Evolutionary conservation across 179 eudicot species (phyloP).

Genomic region (Nepenthes alata): DNA sequence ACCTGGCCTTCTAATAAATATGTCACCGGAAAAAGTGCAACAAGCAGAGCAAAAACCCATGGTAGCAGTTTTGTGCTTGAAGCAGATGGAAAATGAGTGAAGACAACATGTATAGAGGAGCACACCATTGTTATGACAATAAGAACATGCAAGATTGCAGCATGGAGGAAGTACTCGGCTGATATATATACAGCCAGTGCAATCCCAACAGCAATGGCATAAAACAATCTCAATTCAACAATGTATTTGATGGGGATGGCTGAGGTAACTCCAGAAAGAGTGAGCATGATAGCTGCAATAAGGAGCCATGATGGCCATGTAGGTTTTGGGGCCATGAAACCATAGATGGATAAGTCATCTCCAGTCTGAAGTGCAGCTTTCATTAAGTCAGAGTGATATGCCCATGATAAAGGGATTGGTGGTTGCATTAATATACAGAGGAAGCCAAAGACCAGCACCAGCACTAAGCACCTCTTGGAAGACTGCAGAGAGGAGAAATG

Average conservation of each 20-base stretch:
- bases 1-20: conserved; percentile 87
- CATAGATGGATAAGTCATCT: conserved; percentile 88
- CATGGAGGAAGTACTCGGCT: conserved; percentile 85
- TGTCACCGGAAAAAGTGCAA: conserved; percentile 94
- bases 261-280: conserved; percentile 44
- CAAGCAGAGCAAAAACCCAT: conserved; percentile 95
- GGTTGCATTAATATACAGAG: conserved; percentile 84
- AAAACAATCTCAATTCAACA: conserved; percentile 66
- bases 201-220: conserved; percentile 72
- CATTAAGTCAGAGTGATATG: conserved; percentile 73
- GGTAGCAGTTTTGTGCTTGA: conserved; percentile 83
- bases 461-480: conserved; percentile 83
- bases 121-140: conserved; percentile 82
- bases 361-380: conserved; percentile 81
- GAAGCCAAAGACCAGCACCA: conserved; percentile 72
- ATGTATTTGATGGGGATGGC: conserved; percentile 81
- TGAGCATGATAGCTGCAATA: conserved; percentile 59
- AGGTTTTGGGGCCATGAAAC: conserved; percentile 71
- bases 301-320: conserved; percentile 99
- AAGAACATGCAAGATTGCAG: conserved; percentile 64
- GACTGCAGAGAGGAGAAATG: conserved; percentile 33
- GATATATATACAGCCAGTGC: conserved; percentile 82
- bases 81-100: conserved; percentile 93
- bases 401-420: conserved; percentile 72
- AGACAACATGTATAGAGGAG: conserved; percentile 66